A percentile compares a stretch with the other conserved stretches of the same genome.
These are phyloP conservation scores for Citrullus amarus DNA, from an alignment of 306 rosid species.

Conservation along the genomic window DNA sequence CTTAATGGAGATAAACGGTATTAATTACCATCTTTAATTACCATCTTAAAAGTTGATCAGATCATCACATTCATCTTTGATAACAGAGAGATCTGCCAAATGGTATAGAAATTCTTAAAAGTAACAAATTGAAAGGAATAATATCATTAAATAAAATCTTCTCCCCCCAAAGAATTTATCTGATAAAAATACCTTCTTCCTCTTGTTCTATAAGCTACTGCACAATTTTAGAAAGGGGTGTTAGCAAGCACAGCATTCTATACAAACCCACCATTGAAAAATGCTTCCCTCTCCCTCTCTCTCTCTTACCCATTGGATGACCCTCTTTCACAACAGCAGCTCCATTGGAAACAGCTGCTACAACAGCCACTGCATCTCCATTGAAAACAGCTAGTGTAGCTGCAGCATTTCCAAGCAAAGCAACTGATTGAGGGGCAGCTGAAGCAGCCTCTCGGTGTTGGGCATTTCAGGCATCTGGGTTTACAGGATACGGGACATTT, in stretches of 20 bases:
- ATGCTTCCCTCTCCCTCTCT: neutral
- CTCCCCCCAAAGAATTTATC: conserved; percentile 6
- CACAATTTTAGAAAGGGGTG: conserved; percentile 9
- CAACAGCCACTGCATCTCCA: neutral
- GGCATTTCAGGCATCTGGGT: conserved; percentile 11
- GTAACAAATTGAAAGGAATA: neutral
- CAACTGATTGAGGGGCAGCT: conserved; percentile 32
- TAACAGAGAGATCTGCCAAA: neutral
- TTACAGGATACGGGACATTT: conserved; percentile 17
- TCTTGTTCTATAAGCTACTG: conserved; percentile 13
- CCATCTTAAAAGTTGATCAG: no score
- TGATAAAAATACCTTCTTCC: neutral
- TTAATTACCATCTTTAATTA: no score
- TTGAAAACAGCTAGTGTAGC: neutral
- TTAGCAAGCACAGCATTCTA: neutral
- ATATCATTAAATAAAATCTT: conserved; percentile 6
- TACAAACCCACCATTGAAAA: conserved; percentile 6
- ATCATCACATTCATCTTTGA: neutral
- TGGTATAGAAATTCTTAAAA: neutral
- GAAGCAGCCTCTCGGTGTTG: conserved; percentile 21
- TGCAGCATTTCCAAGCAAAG: neutral
- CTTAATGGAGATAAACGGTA: no score
- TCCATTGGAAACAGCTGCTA: conserved; percentile 3
- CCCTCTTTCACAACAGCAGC: conserved; percentile 4
- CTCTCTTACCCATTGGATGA: neutral